phyloP scores from a whole-genome alignment of 768 basidiomycete genomes.

The Boletales sp. region DNA sequence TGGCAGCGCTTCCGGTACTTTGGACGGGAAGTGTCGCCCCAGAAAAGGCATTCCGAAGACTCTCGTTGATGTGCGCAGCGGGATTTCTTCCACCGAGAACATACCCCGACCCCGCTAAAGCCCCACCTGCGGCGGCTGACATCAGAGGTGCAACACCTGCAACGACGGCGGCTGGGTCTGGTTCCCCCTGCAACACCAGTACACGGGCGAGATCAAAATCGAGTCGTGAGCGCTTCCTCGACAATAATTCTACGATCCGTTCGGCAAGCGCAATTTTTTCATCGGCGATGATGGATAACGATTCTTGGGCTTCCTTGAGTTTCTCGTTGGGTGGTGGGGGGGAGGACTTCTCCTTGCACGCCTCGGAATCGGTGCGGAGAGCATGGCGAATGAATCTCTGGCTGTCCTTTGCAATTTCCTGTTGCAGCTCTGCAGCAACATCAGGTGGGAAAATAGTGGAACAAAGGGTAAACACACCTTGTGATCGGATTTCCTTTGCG shows the following conservation, averaged over 20 bases:
- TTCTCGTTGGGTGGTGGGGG: conserved; percentile 27
- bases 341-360: conserved; percentile 33
- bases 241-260: conserved; percentile 42
- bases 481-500: conserved; percentile 39
- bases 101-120: conserved; percentile 20
- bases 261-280: conserved; percentile 45
- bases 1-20: not conserved
- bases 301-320: conserved; percentile 27
- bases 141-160: conserved; percentile 26
- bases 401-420: conserved; percentile 43
- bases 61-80: conserved; percentile 39
- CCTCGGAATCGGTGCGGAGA: conserved; percentile 29
- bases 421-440: conserved; percentile 34
- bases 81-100: conserved; percentile 36
- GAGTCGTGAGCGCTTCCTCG: conserved; percentile 43
- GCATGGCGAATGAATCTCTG: conserved; percentile 43
- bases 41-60: conserved; percentile 34
- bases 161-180: conserved; percentile 32
- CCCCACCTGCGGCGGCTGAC: conserved; percentile 10
- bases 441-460: not conserved
- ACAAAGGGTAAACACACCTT: conserved; percentile 29
- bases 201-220: conserved; percentile 46
- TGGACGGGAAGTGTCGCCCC: conserved; percentile 24
- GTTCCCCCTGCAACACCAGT: conserved; percentile 43
- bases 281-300: conserved; percentile 31